These are phyloP conservation scores for Mycena kentingensis DNA, from an alignment of 768 basidiomycete species.

Conservation along the genomic window DNA sequence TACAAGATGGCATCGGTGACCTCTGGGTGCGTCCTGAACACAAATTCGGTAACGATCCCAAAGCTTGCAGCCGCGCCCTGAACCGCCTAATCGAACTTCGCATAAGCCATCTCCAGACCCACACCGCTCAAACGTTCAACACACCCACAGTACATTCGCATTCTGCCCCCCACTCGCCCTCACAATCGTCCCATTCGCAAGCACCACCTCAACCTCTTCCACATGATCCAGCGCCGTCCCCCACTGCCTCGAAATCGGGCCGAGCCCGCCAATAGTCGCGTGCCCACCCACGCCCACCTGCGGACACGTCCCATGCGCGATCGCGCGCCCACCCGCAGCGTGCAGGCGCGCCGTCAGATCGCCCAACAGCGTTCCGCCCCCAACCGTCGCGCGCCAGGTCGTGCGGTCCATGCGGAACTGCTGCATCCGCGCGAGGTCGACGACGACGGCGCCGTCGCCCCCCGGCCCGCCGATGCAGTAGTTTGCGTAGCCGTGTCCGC, in stretches of 20 bases:
- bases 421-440: constrained; percentile 30
- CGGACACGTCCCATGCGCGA: constrained; percentile 34
- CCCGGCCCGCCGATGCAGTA: constrained; percentile 27
- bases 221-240: constrained; percentile 31
- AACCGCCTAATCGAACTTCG: constrained; percentile 21
- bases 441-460: constrained; percentile 29
- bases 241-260: constrained; percentile 27
- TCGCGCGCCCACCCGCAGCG: constrained; percentile 24
- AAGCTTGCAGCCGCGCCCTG: constrained; percentile 33
- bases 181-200: constrained; percentile 26
- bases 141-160: constrained; percentile 27
- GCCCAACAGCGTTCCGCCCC: constrained; percentile 25
- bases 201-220: constrained; percentile 26
- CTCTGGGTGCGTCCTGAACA: constrained; percentile 27
- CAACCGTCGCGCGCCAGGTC: constrained; percentile 28
- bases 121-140: background rate
- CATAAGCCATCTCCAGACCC: background rate
- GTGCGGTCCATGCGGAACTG: constrained; percentile 28
- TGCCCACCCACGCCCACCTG: constrained; percentile 31
- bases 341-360: constrained; percentile 25
- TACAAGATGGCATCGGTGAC: constrained; percentile 21
- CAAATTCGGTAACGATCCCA: constrained; percentile 32
- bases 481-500: constrained; percentile 18
- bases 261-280: constrained; percentile 27
- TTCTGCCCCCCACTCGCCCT: constrained; percentile 26